A percentile compares a stretch with the other conserved stretches of the same genome.
Conservation (phyloP, 192 early-diverging fungal species). For the Coemansia sp. region DNA sequence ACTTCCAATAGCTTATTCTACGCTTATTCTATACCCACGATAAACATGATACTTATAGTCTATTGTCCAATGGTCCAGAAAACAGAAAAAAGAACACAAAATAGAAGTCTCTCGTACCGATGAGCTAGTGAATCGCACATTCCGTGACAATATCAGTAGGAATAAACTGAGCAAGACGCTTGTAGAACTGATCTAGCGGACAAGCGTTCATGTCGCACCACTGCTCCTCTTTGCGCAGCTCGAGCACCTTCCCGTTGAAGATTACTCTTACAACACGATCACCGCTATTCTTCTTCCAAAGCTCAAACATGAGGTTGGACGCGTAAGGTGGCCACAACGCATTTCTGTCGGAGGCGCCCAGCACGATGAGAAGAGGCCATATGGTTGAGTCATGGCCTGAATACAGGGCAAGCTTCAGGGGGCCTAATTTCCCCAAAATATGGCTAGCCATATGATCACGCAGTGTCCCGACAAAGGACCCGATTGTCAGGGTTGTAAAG, state of each 20-base stretch:
- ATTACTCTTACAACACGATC: constrained; percentile 54
- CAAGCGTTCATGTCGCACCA: constrained; percentile 53
- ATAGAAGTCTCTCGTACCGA: no score
- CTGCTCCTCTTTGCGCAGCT: constrained; percentile 17
- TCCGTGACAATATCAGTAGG: constrained; percentile 36
- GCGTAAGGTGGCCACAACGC: constrained; percentile 61
- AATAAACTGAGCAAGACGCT: constrained; percentile 29
- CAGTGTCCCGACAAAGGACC: constrained; percentile 52
- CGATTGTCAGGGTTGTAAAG: constrained; percentile 39
- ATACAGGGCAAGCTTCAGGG: constrained; percentile 53
- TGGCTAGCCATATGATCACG: constrained; percentile 34
- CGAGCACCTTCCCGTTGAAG: constrained; percentile 57
- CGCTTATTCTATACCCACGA: no score
- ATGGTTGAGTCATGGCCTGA: constrained; percentile 58
- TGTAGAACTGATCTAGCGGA: constrained; percentile 39
- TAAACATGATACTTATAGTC: not conserved
- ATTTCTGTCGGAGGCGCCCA: constrained; percentile 31
- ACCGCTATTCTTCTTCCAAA: constrained; percentile 50
- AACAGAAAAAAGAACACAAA: not conserved
- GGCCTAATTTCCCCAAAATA: constrained; percentile 26
- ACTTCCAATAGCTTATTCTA: no score
- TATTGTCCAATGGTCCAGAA: not conserved
- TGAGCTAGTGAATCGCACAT: constrained; percentile 12
- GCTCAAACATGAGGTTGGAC: constrained; percentile 56
- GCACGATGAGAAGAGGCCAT: constrained; percentile 41